These are phyloP conservation scores for Biscutella laevigata DNA, from an alignment of 441 rosid species.

Conservation along the genomic window DNA sequence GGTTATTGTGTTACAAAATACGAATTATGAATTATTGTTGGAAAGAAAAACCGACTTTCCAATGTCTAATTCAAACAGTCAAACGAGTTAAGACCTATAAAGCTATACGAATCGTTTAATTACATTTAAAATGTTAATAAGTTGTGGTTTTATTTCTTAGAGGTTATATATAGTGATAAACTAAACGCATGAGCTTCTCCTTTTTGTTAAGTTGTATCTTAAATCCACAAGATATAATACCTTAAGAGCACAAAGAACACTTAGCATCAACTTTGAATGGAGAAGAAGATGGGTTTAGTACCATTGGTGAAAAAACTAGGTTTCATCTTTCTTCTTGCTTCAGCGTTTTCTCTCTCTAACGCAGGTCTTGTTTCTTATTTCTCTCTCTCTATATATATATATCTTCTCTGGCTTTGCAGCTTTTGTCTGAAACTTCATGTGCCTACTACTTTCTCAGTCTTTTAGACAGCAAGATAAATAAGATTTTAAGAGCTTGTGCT, in stretches of 20 bases:
- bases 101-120: too few relatives aligned
- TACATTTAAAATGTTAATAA: too few relatives aligned
- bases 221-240: conserved; percentile 2
- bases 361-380: conserved; percentile 39
- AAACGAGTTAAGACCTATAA: too few relatives aligned
- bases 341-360: conserved; percentile 43
- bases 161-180: conserved; percentile 22
- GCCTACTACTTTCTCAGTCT: conserved; percentile 15
- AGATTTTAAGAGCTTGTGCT: conserved; percentile 8
- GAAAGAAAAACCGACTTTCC: too few relatives aligned
- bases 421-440: conserved; percentile 22
- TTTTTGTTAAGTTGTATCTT: not conserved
- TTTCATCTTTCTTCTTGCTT: conserved; percentile 58
- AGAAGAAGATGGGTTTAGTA: conserved; percentile 32
- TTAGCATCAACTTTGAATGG: not conserved
- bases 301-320: conserved; percentile 37
- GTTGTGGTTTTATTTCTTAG: not conserved
- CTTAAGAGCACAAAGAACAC: conserved; percentile 17
- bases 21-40: too few relatives aligned
- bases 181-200: conserved; percentile 4
- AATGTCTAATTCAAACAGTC: too few relatives aligned
- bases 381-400: not conserved
- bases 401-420: conserved; percentile 12
- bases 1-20: too few relatives aligned
- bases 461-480: conserved; percentile 14